Evolutionary conservation across 345 rosid species (phyloP), one percentile per base, ranked within the genome.

Genomic region (Theobroma cacao): DNA sequence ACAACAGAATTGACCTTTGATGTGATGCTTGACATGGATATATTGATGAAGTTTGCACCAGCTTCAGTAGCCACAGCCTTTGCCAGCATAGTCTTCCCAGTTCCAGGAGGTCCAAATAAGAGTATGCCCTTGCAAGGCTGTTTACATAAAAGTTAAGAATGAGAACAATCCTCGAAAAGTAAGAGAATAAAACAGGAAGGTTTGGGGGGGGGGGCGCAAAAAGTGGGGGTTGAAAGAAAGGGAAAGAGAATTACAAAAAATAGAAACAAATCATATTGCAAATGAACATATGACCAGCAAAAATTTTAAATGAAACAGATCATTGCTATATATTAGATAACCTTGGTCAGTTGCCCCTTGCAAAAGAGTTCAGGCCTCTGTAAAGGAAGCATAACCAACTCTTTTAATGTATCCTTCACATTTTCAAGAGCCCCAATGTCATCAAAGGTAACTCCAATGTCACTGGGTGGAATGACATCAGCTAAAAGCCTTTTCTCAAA

Each of bases 61-160:
- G 97, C 97, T 88, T 96, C 99, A n/a, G 95, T 96, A 74, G 99
- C 98, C 69, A 96, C 94, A 13, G 99, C 97, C 82, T 96, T 96
- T 34, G 99, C 98, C 62, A 94, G 93, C 94, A 96, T 92, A 38
- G 99, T 96, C 84, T 94, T 96, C 22, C 99, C 98, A 34, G 98
- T 94, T 72, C 98, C 99, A 77, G 98, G 98, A 67, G 97, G 98
- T 76, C 98, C 98, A 84, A 93, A 94, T 69, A 94, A 79, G 69
- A 94, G 95, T 76, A 94, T 93, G 61, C 97, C 97, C 86, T 93
- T 93, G 88, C 94, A 91, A 83, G 97, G 95, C 97, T 94, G 90
- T 60, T 48, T 1, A 31, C 64, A 24, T 30, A 72, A 26, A 36
- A 24, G 76, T 18, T 22, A 38, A 59, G 11, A 22, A 24, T 74